A percentile compares a stretch with the other conserved stretches of the same genome.
Conservation (phyloP, 2,329 filamentous ascomycete genomes). For the Niveomyces coronatus region DNA sequence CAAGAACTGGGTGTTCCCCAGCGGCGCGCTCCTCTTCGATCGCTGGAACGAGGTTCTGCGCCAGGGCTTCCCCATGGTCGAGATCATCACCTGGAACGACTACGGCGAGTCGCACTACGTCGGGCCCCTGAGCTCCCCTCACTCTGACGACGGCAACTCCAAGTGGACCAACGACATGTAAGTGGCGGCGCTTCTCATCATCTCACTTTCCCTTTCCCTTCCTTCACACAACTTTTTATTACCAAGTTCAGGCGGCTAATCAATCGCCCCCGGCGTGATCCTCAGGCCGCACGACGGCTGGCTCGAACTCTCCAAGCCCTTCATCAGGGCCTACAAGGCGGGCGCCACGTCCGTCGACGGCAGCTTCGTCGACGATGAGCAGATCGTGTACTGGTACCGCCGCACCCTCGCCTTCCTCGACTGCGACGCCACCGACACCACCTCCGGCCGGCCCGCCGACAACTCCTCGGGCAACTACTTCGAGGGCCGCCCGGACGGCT, state of each 20-base stretch:
- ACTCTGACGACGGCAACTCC: slow-evolving; percentile 32
- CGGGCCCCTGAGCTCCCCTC: slow-evolving; percentile 34
- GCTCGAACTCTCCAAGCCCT: slow-evolving; percentile 43
- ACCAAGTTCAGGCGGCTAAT: too few relatives aligned
- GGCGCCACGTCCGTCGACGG: slow-evolving; percentile 26
- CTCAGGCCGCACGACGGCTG: slow-evolving; percentile 37
- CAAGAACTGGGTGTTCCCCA: slow-evolving; percentile 49
- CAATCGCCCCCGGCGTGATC: too few relatives aligned
- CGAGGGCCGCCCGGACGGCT: slow-evolving; percentile 38
- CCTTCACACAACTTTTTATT: background rate
- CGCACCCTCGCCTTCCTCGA: slow-evolving; percentile 34
- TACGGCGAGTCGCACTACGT: slow-evolving; percentile 47
- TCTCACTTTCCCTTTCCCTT: background rate
- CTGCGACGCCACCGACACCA: slow-evolving; percentile 43
- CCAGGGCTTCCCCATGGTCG: slow-evolving; percentile 36
- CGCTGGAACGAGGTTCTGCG: slow-evolving; percentile 41
- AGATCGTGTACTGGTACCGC: slow-evolving; percentile 46
- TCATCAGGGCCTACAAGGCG: slow-evolving; percentile 42
- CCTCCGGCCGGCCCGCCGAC: slow-evolving; percentile 29
- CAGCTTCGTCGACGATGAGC: slow-evolving; percentile 36
- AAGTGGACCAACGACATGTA: slow-evolving; percentile 40
- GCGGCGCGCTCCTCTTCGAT: slow-evolving; percentile 47
- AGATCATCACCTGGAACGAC: slow-evolving; percentile 37
- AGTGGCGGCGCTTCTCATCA: slow-evolving; percentile 15
- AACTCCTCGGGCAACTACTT: slow-evolving; percentile 42